Evolutionary conservation across 2,329 filamentous ascomycete genomes (phyloP).

Genomic region (Colletotrichum sp.): DNA sequence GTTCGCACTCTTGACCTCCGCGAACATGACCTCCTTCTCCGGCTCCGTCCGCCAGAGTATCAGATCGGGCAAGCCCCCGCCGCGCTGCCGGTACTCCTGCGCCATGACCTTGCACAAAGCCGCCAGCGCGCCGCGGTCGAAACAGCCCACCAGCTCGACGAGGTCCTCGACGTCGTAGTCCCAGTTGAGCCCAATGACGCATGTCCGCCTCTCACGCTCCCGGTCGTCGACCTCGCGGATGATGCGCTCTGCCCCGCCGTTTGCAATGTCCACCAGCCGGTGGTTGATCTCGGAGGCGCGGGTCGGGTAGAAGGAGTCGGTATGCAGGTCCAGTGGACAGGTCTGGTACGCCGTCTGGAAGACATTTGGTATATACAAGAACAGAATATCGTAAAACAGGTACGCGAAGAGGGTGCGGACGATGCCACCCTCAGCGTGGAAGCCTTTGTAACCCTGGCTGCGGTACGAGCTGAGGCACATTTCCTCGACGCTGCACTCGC

Average conservation of each 20-base stretch:
- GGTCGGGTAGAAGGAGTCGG: conserved; percentile 87
- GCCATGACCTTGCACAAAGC: conserved; percentile 92
- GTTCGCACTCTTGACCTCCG: conserved; percentile 83
- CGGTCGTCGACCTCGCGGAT: conserved; percentile 71
- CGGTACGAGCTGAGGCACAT: conserved; percentile 94
- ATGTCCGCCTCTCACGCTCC: conserved; percentile 75
- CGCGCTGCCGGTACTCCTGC: conserved; percentile 88
- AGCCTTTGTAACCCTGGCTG: conserved; percentile 87
- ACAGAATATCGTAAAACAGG: conserved; percentile 92
- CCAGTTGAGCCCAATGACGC: conserved; percentile 93
- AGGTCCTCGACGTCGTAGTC: conserved; percentile 81
- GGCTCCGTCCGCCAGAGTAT: conserved; percentile 75
- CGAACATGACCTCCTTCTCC: conserved; percentile 70
- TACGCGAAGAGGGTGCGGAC: conserved; percentile 90
- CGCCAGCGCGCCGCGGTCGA: conserved; percentile 80
- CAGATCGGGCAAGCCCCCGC: conserved; percentile 89
- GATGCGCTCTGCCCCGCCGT: conserved; percentile 74
- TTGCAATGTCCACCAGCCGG: conserved; percentile 84
- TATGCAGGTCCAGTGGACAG: conserved; percentile 90
- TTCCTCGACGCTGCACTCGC: conserved; percentile 86
- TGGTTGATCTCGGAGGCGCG: conserved; percentile 90
- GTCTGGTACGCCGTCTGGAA: conserved; percentile 97
- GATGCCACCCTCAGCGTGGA: conserved; percentile 91
- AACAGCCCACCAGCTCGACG: conserved; percentile 78
- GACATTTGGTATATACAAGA: conserved; percentile 92